Conservation (phyloP, 73 alveolate genomes). For the Tetrahymena borealis region DNA sequence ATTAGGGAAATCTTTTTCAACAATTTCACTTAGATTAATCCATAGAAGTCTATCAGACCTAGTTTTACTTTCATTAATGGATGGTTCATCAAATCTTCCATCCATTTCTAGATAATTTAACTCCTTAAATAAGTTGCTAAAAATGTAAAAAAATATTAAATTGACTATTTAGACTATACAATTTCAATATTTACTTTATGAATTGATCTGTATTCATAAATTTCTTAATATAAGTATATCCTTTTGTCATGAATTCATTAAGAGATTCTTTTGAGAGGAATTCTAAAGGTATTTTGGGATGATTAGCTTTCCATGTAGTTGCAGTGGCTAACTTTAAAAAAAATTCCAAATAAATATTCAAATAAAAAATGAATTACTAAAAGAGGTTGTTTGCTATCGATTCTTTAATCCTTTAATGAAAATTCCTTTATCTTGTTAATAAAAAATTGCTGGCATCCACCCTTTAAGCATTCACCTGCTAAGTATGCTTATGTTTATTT, state of each 20-base stretch:
- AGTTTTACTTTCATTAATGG: neutral
- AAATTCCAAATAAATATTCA: conserved; percentile 10
- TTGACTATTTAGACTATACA: too few species aligned
- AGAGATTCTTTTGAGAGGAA: conserved; percentile 5
- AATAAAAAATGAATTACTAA: too few species aligned
- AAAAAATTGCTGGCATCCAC: conserved; percentile 23
- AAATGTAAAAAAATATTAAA: too few species aligned
- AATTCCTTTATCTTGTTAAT: neutral
- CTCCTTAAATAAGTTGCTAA: conserved; percentile 9
- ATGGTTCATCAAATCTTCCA: conserved; percentile 32
- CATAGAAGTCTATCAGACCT: conserved; percentile 30
- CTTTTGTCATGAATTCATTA: conserved; percentile 3
- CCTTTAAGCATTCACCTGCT: conserved; percentile 31
- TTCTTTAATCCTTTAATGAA: neutral
- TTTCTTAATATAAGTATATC: conserved; percentile 6
- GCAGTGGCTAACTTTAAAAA: conserved; percentile 17
- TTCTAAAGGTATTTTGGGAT: conserved; percentile 35
- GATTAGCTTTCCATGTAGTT: conserved; percentile 25
- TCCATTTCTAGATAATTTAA: conserved; percentile 29
- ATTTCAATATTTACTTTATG: conserved; percentile 1
- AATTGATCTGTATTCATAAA: neutral
- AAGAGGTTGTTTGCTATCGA: conserved; percentile 5
- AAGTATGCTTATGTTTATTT: conserved; percentile 20
- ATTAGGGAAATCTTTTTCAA: conserved; percentile 13
- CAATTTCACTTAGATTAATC: conserved; percentile 24